phyloP scores from a whole-genome alignment of 2,329 filamentous ascomycete species.

The Aspergillus fructus region DNA sequence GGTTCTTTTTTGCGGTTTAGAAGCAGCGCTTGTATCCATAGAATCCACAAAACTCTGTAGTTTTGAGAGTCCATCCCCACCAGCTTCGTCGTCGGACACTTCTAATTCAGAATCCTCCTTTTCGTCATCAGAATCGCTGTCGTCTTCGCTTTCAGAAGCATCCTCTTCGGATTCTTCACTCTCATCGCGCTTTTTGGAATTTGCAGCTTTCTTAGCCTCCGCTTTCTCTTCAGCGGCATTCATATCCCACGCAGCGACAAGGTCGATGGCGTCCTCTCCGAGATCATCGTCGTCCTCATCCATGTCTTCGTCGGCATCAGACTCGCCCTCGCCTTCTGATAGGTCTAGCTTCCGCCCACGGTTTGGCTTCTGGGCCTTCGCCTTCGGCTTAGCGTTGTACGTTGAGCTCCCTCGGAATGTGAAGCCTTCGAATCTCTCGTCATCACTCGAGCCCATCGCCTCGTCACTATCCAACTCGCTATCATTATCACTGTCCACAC shows the following conservation, averaged over 20 bases:
- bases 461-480: slow-evolving; percentile 73
- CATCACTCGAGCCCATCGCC: slow-evolving; percentile 84
- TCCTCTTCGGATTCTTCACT: slow-evolving; percentile 36
- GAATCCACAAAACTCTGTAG: slow-evolving; percentile 69
- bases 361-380: slow-evolving; percentile 23
- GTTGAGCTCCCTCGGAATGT: slow-evolving; percentile 63
- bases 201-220: slow-evolving; percentile 30
- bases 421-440: slow-evolving; percentile 79
- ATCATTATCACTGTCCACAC: slow-evolving; percentile 67
- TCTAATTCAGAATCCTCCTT: slow-evolving; percentile 45
- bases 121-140: slow-evolving; percentile 46
- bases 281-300: slow-evolving; percentile 64
- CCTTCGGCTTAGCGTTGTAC: slow-evolving; percentile 37
- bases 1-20: slow-evolving; percentile 34
- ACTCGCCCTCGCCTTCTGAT: slow-evolving; percentile 51
- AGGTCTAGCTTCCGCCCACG: slow-evolving; percentile 46
- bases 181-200: slow-evolving; percentile 28
- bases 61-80: slow-evolving; percentile 54
- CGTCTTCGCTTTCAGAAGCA: slow-evolving; percentile 45
- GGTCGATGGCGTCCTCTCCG: slow-evolving; percentile 63
- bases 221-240: slow-evolving; percentile 46
- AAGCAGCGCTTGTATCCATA: slow-evolving; percentile 50
- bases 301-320: slow-evolving; percentile 37
- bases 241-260: slow-evolving; percentile 62
- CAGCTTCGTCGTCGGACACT: slow-evolving; percentile 36